Base-by-base conservation (phyloP, 176 grass and related monocot genomes). In the Avena insularis region DNA sequence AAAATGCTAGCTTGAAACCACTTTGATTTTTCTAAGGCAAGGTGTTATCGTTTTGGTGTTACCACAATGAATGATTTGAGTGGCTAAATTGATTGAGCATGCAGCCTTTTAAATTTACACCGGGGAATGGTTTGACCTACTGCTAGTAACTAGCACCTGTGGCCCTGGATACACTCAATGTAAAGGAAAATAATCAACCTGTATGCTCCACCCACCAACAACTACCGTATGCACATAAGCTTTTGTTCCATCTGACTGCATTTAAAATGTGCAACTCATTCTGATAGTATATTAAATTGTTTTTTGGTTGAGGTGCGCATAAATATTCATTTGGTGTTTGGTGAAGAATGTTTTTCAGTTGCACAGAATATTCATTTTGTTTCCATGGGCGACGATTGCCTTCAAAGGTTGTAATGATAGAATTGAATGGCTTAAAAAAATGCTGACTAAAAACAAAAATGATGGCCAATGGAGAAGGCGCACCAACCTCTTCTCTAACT, bases 291-390 rank as follows among this genome's bases (percentile, higher is more conserved):
- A 74, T 35, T 47, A 55, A 76, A 31, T 33, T 35, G 7, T 23
- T 60, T 83, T n/a, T 43, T 53, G 4, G 68, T 4, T 16, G 59
- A 76, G 36, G 12, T 5, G 23, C 21, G 59, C 17, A 48, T 54
- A 20, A n/a, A 70, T 70, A 82, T 84, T 64, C 9, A 31, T 77
- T 69, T 47, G 57, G 25, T 16, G 61, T 77, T 77, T 75, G 78
- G 78, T 86, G 78, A 82, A 69, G 77, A 59, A 82, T 53, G 59
- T 82, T 82, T 81, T 70, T 77, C 59, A 38, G 49, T 45, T 25
- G 77, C 49, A 29, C 16, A 12, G 23, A 77, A 23, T 82, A 43
- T 86, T 5, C 14, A 4, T 46, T 80, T 76, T 85, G 1, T 38
- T 66, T 68, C 55, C 12, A 5, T 77, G 60, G 83, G 19, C 73